These are phyloP conservation scores for Capsella rubella DNA, from an alignment of 441 rosid genomes.

Conservation along the genomic window DNA sequence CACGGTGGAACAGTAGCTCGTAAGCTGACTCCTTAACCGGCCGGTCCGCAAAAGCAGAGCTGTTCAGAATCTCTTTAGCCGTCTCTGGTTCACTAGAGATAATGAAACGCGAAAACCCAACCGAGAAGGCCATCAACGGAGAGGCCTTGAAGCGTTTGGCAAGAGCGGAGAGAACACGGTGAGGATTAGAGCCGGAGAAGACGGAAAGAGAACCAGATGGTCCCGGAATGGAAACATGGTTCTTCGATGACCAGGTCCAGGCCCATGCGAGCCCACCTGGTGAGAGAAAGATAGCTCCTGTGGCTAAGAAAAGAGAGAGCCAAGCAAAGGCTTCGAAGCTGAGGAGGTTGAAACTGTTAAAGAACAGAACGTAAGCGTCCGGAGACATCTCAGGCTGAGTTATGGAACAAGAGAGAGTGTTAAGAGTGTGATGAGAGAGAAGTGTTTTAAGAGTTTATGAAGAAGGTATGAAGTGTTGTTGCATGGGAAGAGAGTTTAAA, in stretches of 20 bases:
- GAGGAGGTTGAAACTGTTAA: conserved; percentile 32
- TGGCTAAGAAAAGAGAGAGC: conserved; percentile 43
- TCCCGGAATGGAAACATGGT: conserved; percentile 58
- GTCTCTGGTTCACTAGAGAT: conserved; percentile 80
- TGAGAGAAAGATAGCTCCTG: conserved; percentile 51
- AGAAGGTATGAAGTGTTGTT: conserved; percentile 16
- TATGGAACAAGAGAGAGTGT: not conserved
- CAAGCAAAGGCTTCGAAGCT: conserved; percentile 48
- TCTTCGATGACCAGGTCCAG: conserved; percentile 41
- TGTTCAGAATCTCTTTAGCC: conserved; percentile 70
- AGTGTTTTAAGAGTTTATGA: conserved; percentile 3
- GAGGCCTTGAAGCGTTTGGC: conserved; percentile 50
- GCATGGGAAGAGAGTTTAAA: conserved; percentile 39
- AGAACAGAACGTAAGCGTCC: conserved; percentile 43
- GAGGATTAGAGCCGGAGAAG: conserved; percentile 58
- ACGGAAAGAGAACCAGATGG: conserved; percentile 57
- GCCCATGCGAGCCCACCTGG: conserved; percentile 88
- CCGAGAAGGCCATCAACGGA: conserved; percentile 74
- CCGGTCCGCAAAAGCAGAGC: conserved; percentile 79
- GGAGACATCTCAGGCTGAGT: conserved; percentile 50
- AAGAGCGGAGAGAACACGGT: conserved; percentile 58
- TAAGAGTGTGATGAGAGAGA: not conserved
- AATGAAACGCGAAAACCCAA: conserved; percentile 75
- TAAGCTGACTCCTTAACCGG: conserved; percentile 91
- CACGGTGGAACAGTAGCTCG: conserved; percentile 77